These are phyloP conservation scores for Mesotaenium endlicherianum DNA, from an alignment of 139 green algal species.

Conservation along the genomic window DNA sequence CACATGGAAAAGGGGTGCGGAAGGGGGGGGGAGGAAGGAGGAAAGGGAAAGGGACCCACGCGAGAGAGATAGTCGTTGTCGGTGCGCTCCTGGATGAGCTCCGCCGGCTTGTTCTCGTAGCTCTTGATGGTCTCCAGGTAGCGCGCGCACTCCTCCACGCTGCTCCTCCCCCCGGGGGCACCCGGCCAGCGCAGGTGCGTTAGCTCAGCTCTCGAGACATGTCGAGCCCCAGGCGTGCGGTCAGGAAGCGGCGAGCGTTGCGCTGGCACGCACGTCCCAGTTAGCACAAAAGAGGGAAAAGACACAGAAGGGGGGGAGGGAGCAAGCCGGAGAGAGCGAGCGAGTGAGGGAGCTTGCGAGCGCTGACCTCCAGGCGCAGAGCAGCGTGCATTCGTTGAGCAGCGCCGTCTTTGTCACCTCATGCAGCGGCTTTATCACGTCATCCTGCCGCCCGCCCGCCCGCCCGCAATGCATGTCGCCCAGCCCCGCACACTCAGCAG, in stretches of 20 bases:
- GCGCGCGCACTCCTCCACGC: slow-evolving; percentile 77
- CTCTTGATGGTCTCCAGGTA: slow-evolving; percentile 92
- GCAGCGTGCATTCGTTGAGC: slow-evolving; percentile 77
- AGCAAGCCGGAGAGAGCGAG: no score
- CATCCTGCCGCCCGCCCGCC: no score
- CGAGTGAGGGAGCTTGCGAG: no score
- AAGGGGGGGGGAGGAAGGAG: background rate
- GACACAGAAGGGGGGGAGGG: no score
- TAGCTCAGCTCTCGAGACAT: no score
- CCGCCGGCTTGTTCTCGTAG: slow-evolving; percentile 86
- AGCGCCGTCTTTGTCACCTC: slow-evolving; percentile 74
- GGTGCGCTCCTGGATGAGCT: slow-evolving; percentile 68
- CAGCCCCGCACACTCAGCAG: no score
- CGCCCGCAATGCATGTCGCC: background rate
- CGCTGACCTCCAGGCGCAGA: slow-evolving; percentile 77
- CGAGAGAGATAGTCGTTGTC: slow-evolving; percentile 79
- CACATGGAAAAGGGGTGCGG: background rate
- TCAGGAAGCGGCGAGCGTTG: no score
- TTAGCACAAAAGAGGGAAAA: no score
- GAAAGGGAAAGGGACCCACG: slow-evolving; percentile 45
- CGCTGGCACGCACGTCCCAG: no score
- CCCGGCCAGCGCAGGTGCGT: no score
- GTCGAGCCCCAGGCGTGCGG: no score
- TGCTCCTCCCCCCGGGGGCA: no score
- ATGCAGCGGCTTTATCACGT: slow-evolving; percentile 71